Evolutionary conservation across 1,284 basidiomycete genomes (phyloP).

Genomic region (Papiliotrema nemorosa): DNA sequence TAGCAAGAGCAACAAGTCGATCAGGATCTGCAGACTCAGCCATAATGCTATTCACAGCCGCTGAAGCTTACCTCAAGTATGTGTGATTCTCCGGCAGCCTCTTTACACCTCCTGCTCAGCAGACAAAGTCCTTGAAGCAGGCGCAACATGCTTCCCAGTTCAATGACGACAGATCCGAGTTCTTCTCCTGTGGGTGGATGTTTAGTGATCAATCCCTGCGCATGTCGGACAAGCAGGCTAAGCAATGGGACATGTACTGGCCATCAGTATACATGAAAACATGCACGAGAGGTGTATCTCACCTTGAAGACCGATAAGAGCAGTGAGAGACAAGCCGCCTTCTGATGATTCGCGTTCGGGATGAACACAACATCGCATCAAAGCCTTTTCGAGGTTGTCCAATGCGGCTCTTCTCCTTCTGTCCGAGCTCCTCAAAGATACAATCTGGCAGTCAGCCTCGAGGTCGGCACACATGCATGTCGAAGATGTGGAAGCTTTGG

Average conservation of each 20-base stretch:
- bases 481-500: not conserved
- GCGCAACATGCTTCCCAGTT: constrained; percentile 53
- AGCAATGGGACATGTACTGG: constrained; percentile 33
- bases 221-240: constrained; percentile 31
- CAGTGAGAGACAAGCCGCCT: not conserved
- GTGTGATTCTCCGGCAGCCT: constrained; percentile 63
- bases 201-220: constrained; percentile 26
- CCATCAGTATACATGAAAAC: not conserved
- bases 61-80: constrained; percentile 62
- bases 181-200: constrained; percentile 20
- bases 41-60: constrained; percentile 4
- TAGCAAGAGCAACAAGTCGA: constrained; percentile 38
- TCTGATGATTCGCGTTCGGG: not conserved
- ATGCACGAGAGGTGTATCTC: not conserved
- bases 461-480: not conserved
- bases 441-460: not conserved
- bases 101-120: constrained; percentile 65
- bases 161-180: constrained; percentile 25
- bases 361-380: constrained; percentile 14
- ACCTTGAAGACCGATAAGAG: not conserved
- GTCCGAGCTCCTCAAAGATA: constrained; percentile 24
- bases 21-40: constrained; percentile 30
- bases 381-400: constrained; percentile 16
- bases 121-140: constrained; percentile 77
- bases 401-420: constrained; percentile 26